Evolutionary conservation across 176 grass and related monocot genomes (phyloP), one percentile per base, ranked within the genome.

Genomic region (Rhynchospora breviuscula): DNA sequence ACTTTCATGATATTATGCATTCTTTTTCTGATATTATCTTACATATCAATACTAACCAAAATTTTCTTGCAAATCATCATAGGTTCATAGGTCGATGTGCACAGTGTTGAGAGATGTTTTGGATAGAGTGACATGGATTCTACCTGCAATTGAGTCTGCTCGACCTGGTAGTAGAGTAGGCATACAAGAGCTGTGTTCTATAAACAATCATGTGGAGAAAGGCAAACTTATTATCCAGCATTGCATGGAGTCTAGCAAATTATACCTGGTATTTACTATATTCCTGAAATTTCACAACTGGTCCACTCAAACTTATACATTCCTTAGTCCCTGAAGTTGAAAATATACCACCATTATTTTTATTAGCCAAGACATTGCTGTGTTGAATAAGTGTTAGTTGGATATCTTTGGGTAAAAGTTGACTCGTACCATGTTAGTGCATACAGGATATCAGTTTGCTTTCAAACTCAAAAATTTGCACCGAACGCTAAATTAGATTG

Each of bases 121-220:
- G 79, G 88, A 99, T 72, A 99, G 71, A 84, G 72, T 95, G 18
- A 72, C 81, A 69, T 89, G 85, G 64, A 91, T 99, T 86, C 91
- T 99, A 83, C 96, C 96, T 1, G 87, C 85, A 79, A 99, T 95
- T 82, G 96, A 99, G 84, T 90, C 91, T 60, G 89, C 93, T 60
- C 89, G 86, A 53, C 96, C 96, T 59, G 96, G 96, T 86, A 79
- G 69, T 77, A 93, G 65, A 87, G 84, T 85, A 25, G 96, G 96
- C 59, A 99, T 99, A 76, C 91, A 93, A 59, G 93, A 93, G 76
- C 77, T 99, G 59, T 99, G 96, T 82, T 93, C 82, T 72, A 78
- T 99, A 79, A 93, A 93, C 87, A 91, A 90, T 85, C 54, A 85
- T 40, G 71, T 95, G 69, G 96, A 99, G 48, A 99, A 93, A 92